These are phyloP conservation scores for Emiliania huxleyi DNA, from an alignment of 78 protist genomes.

Conservation along the genomic window DNA sequence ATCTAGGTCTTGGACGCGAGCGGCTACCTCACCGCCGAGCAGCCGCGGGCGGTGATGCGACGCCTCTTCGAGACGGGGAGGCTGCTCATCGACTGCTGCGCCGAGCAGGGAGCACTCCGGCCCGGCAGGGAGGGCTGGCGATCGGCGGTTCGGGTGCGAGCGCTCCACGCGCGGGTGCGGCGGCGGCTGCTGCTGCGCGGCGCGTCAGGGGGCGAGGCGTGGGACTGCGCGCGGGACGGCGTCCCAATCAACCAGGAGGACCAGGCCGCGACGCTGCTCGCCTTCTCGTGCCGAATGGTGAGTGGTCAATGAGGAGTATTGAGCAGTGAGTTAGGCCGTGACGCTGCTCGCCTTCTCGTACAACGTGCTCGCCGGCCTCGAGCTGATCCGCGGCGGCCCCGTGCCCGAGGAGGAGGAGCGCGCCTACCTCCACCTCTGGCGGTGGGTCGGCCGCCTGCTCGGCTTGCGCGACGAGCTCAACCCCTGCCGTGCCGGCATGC, in stretches of 20 bases:
- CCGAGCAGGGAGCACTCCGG: background rate
- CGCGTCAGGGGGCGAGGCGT: no score
- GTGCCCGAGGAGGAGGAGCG: background rate
- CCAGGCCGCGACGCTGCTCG: constrained; percentile 24
- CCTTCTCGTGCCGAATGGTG: no score
- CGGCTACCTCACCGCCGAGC: background rate
- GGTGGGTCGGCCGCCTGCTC: constrained; percentile 23
- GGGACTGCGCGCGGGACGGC: background rate
- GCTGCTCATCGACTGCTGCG: background rate
- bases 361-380: background rate
- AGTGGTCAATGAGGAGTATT: no score
- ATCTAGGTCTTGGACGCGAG: no score
- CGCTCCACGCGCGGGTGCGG: constrained; percentile 27
- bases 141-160: constrained; percentile 18
- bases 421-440: constrained; percentile 32
- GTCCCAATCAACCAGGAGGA: constrained; percentile 31
- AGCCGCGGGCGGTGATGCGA: background rate
- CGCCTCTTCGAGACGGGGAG: constrained; percentile 17
- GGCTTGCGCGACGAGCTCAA: background rate
- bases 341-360: constrained; percentile 37
- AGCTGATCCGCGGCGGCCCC: background rate
- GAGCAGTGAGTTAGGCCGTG: no score
- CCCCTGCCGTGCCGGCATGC: background rate
- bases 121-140: background rate
- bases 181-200: background rate